Evolutionary conservation across 1,284 basidiomycete genomes (phyloP), one percentile per base, ranked within the genome.

Genomic region (Exobasidium cylindrosporum): DNA sequence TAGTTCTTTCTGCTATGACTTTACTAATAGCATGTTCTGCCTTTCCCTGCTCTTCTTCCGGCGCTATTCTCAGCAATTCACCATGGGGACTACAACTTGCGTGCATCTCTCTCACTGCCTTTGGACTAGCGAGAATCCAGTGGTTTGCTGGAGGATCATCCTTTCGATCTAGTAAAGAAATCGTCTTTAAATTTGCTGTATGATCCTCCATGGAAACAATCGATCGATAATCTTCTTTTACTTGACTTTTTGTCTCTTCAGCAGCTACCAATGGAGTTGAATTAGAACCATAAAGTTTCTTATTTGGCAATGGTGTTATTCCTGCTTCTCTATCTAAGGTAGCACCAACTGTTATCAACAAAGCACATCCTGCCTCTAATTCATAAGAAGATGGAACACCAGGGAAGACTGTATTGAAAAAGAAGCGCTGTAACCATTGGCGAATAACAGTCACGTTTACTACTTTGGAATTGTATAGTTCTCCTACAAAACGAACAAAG

Each of bases 381-480:
- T 75, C 73, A 62, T 65, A 75, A 0, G 47, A 32, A 2, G 73
- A 75, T n/a, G 73, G 73, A 4, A 75, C 62, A 29, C 61, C 70
- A 7, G 61, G 64, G 56, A 62, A 61, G 23, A 67, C 68, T 0
- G 73, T 75, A 44, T 68, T 61, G 21, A 61, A 49, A n/a, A 75
- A 63, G 21, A 74, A 66, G 29, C 73, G 69, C n/a, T 68, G 59
- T 17, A 75, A 58, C 73, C 73, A 75, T 4, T 50, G 52, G 7
- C 65, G 55, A 7, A 64, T 60, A 10, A 62, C 28, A 31, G 24
- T 17, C 17, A 65, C 29, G 0, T 60, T n/a, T 7, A 40, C 32
- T 7, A 53, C 24, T 17, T 17, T 7, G 17, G 35, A 40, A 13
- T n/a, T 28, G 40, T 64, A 67, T 30, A 74, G 58, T 31, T 65